Evolutionary conservation across 106 monocot genomes (phyloP).

Genomic region (Alisma plantagoaquatica): DNA sequence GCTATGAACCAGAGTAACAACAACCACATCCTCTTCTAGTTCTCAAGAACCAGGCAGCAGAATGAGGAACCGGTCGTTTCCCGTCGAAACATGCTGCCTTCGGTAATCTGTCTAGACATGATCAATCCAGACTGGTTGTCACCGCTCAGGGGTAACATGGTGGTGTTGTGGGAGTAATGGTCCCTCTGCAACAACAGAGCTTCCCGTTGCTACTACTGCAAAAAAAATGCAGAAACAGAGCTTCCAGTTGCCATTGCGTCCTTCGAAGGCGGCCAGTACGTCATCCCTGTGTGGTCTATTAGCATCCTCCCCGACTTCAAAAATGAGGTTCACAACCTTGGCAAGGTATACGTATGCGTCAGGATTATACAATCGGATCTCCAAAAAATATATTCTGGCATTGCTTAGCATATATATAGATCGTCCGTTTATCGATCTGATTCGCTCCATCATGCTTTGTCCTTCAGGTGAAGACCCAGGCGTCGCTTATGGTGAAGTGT

Average conservation of each 20-base stretch:
- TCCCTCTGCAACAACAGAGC: conserved; percentile 77
- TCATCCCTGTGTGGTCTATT: conserved; percentile 62
- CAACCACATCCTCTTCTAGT: conserved; percentile 64
- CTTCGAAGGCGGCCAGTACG: conserved; percentile 23
- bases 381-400: not conserved
- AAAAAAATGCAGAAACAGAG: too few species aligned
- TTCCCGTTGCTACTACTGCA: conserved; percentile 88
- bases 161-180: too few species aligned
- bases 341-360: too few species aligned
- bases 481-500: conserved; percentile 49
- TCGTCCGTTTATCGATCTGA: not conserved
- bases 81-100: too few species aligned
- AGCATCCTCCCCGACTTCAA: conserved; percentile 65
- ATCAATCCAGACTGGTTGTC: too few species aligned
- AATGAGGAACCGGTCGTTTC: conserved; percentile 1
- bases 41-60: conserved; percentile 24
- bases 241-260: conserved; percentile 24
- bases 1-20: conserved; percentile 42
- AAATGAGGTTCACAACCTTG: conserved; percentile 45
- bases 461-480: conserved; percentile 51
- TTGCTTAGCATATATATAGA: not conserved
- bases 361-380: too few species aligned
- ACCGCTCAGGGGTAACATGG: too few species aligned
- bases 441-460: not conserved
- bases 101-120: too few species aligned